Evolutionary conservation across 352 stramenopile genomes (phyloP).

Genomic region (Aphanomyces invadans): DNA sequence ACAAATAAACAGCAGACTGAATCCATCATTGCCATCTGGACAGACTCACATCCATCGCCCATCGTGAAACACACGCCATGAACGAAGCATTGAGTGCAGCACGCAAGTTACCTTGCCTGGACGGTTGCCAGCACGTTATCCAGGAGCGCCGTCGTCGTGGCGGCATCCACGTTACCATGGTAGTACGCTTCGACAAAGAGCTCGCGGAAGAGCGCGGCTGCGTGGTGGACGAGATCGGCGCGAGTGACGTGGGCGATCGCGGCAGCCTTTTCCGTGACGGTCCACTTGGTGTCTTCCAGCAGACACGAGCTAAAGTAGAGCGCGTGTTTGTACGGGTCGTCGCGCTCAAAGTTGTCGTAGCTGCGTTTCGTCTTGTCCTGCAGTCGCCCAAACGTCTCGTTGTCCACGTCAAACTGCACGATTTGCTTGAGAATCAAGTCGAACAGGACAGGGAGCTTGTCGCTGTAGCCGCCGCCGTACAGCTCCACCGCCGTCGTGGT

Average conservation of each 20-base stretch:
- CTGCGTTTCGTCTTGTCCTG: constrained; percentile 76
- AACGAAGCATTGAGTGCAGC: neutral
- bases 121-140: constrained; percentile 41
- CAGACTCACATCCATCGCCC: too few relatives aligned
- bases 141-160: constrained; percentile 31
- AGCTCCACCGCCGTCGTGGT: constrained; percentile 65
- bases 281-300: constrained; percentile 70
- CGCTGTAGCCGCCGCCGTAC: constrained; percentile 79
- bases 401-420: constrained; percentile 44
- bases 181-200: constrained; percentile 63
- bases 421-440: constrained; percentile 51
- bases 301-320: constrained; percentile 69
- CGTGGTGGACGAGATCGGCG: constrained; percentile 44
- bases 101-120: constrained; percentile 6
- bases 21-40: too few relatives aligned
- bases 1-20: too few relatives aligned
- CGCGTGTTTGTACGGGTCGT: constrained; percentile 88
- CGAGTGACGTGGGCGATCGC: constrained; percentile 54
- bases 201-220: constrained; percentile 53
- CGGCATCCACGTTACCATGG: constrained; percentile 54
- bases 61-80: too few relatives aligned
- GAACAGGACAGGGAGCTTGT: constrained; percentile 83
- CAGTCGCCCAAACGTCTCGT: constrained; percentile 70
- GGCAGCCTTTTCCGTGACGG: constrained; percentile 75
- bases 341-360: constrained; percentile 84